Evolutionary conservation across 257 asterid species (phyloP), one percentile per base, ranked within the genome.

Genomic region (Solanum bukasovii): DNA sequence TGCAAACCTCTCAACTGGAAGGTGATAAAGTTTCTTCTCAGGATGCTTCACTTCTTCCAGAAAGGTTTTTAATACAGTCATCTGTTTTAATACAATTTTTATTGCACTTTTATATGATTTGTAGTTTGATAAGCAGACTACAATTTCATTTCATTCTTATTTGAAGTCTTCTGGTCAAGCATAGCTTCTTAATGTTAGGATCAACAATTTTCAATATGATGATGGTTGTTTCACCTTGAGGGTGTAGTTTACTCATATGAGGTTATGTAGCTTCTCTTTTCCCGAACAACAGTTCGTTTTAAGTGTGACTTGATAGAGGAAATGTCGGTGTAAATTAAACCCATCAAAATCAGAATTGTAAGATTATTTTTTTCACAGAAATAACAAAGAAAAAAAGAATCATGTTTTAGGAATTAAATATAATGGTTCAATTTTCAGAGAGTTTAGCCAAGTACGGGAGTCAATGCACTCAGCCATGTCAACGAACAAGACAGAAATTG

Each of bases 401-500:
- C 42, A 18, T 46, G 20, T 9, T 16, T n/a, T 18, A 29, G 68
- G 68, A 81, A 81, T 46, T 46, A 81, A 16, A 25, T 79, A 46
- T 81, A 81, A 81, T 29, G 29, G 85, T 81, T 46, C 42, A 49
- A 46, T 29, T 88, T 90, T 89, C 95, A 96, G 99, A 86, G 93
- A 93, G 31, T 91, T 92, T 83, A 92, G 89, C 90, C 92, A 89
- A 86, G 98, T 95, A 70, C 88, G 84, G 81, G 92, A 91, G 84
- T 94, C 92, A 8, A 94, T 96, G 98, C 96, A 92, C 87, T 92
- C 95, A 89, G 97, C 94, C 42, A 95, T 95, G 75, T 94, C 94
- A 9, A 92, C 92, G 92, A 94, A 91, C 93, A 95, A 95, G 94
- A 90, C 95, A 25, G 96, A 95, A 91, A 96, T 91, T 89, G 89